phyloP scores from a whole-genome alignment of 1,284 basidiomycete species.

The Thecaphora thlaspeos region DNA sequence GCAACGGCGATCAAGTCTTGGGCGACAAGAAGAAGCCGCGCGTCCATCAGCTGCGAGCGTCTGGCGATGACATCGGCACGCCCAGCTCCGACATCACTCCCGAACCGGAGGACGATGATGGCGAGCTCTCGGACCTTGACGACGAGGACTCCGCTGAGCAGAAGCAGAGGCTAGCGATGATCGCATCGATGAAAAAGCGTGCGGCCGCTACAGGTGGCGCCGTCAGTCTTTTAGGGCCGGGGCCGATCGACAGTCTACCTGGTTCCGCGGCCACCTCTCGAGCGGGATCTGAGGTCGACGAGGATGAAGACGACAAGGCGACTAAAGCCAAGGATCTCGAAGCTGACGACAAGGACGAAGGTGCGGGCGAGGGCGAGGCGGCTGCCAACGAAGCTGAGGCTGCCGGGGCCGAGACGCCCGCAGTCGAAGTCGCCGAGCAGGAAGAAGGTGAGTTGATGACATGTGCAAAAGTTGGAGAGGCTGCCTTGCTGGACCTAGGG shows the following conservation, averaged over 20 bases:
- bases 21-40: constrained; percentile 14
- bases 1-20: constrained; percentile 2
- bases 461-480: too few species aligned
- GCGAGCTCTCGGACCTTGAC: constrained; percentile 21
- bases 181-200: constrained; percentile 45
- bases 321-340: constrained; percentile 9
- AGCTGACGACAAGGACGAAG: constrained; percentile 1
- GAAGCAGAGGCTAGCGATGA: constrained; percentile 29
- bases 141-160: constrained; percentile 21
- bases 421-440: constrained; percentile 28
- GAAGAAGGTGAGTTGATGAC: constrained; percentile 22
- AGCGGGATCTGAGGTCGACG: constrained; percentile 24
- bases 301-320: constrained; percentile 23
- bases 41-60: constrained; percentile 17
- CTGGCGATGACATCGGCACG: constrained; percentile 17
- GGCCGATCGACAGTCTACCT: constrained; percentile 37
- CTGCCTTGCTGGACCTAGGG: too few species aligned
- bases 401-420: constrained; percentile 22
- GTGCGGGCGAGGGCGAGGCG: not conserved
- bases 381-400: constrained; percentile 7
- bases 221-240: constrained; percentile 39
- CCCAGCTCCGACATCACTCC: constrained; percentile 39
- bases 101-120: constrained; percentile 29
- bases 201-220: constrained; percentile 49
- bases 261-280: constrained; percentile 37